These are phyloP conservation scores for Didymellaceae sp. DNA, from an alignment of 2,329 filamentous ascomycete genomes.

Conservation along the genomic window DNA sequence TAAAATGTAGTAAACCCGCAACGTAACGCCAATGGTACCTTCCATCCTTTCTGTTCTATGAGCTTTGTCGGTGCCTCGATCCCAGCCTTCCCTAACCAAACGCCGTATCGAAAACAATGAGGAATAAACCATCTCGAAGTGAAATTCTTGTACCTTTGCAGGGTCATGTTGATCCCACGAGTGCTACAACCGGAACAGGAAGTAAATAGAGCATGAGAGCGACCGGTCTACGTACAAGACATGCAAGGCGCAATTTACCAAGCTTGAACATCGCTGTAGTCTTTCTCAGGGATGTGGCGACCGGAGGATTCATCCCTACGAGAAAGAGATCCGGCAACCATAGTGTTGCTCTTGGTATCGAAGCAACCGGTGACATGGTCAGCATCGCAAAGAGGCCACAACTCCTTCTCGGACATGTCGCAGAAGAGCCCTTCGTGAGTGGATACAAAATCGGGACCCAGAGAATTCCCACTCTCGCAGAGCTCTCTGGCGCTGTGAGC, in stretches of 20 bases:
- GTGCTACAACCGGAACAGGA: too few relatives aligned
- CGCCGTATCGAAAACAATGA: background rate
- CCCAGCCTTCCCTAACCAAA: background rate
- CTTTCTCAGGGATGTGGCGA: slow-evolving; percentile 9
- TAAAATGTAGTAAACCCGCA: background rate
- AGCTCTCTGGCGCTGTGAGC: slow-evolving; percentile 38
- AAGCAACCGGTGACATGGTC: slow-evolving; percentile 8
- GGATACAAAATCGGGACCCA: slow-evolving; percentile 45
- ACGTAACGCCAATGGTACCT: background rate
- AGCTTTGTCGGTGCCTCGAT: background rate
- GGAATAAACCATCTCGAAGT: background rate
- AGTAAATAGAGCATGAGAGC: too few relatives aligned
- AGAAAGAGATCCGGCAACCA: slow-evolving; percentile 5
- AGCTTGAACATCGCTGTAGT: slow-evolving; percentile 1
- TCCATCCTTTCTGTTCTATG: background rate
- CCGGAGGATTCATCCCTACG: slow-evolving; percentile 11
- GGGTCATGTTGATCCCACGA: too few relatives aligned
- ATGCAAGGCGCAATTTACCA: too few relatives aligned
- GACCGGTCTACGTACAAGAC: too few relatives aligned
- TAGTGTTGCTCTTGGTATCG: slow-evolving; percentile 4
- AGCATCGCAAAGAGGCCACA: slow-evolving; percentile 35
- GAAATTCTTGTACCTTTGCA: too few relatives aligned
- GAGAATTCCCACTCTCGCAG: slow-evolving; percentile 36
- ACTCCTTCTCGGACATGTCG: slow-evolving; percentile 39
- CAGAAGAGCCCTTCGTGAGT: slow-evolving; percentile 40